Percentiles rank a stretch among this genome's conserved stretches.
These are phyloP conservation scores for Warburgia ugandensis DNA, from an alignment of 164 flowering plant species.

Conservation along the genomic window DNA sequence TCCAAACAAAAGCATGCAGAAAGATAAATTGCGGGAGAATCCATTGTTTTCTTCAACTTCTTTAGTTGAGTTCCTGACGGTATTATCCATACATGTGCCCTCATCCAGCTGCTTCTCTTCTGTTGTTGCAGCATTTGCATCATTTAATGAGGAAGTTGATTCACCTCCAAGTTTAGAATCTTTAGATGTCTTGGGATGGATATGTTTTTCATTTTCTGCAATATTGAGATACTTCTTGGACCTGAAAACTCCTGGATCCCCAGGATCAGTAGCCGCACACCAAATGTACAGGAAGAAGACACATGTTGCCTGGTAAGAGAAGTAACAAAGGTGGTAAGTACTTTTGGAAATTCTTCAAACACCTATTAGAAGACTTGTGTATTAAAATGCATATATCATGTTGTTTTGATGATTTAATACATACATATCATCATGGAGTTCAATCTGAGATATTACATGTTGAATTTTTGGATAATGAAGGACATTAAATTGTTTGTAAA, in stretches of 20 bases:
- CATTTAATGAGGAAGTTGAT: conserved; percentile 47
- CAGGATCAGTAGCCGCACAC: conserved; percentile 90
- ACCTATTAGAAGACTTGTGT: too few relatives aligned
- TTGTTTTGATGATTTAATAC: too few relatives aligned
- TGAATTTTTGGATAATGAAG: too few relatives aligned
- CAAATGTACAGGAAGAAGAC: conserved; percentile 73
- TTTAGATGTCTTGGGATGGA: conserved; percentile 37
- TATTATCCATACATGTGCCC: conserved; percentile 10
- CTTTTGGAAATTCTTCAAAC: too few relatives aligned
- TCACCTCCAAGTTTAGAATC: conserved; percentile 46
- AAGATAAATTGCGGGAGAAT: conserved; percentile 20
- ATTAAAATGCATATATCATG: too few relatives aligned
- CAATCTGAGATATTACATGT: too few relatives aligned
- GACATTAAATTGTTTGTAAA: too few relatives aligned
- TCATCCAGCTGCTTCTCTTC: conserved; percentile 36
- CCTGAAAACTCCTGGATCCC: conserved; percentile 68
- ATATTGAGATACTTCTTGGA: conserved; percentile 65
- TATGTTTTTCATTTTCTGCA: conserved; percentile 25
- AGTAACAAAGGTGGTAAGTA: neutral
- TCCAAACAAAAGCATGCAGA: conserved; percentile 28
- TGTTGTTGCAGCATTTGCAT: conserved; percentile 36
- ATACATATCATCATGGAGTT: too few relatives aligned
- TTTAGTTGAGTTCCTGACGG: conserved; percentile 14
- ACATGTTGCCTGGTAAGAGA: conserved; percentile 51
- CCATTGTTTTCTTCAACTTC: conserved; percentile 19